Conservation (phyloP, 768 basidiomycete species). For the Boletus sensibilis region DNA sequence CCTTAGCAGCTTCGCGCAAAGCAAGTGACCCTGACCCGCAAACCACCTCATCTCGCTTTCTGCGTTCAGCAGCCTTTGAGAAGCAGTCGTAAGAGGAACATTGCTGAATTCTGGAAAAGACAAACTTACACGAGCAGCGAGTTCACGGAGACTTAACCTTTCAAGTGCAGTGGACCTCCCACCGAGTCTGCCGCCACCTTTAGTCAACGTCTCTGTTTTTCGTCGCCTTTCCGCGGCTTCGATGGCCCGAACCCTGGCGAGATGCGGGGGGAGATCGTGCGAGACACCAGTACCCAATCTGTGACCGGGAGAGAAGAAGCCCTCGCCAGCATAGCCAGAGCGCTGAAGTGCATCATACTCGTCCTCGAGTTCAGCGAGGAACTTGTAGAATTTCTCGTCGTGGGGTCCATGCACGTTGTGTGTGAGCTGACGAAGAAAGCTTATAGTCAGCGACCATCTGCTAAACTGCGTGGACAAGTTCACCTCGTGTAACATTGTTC, state of each 20-base stretch:
- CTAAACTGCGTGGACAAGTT: neutral
- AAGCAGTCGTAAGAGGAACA: slow-evolving; percentile 1
- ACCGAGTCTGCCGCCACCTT: slow-evolving; percentile 61
- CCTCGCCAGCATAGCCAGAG: slow-evolving; percentile 87
- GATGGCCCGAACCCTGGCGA: slow-evolving; percentile 66
- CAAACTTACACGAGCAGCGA: slow-evolving; percentile 55
- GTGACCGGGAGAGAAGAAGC: slow-evolving; percentile 77
- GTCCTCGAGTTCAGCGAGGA: slow-evolving; percentile 69
- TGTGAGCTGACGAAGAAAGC: slow-evolving; percentile 58
- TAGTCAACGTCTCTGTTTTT: slow-evolving; percentile 42
- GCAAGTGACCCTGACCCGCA: slow-evolving; percentile 66
- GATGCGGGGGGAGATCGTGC: slow-evolving; percentile 63
- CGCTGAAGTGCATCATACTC: slow-evolving; percentile 80
- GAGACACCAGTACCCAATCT: slow-evolving; percentile 66
- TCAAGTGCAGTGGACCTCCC: slow-evolving; percentile 42
- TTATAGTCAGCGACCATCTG: neutral
- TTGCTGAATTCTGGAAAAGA: slow-evolving; percentile 31
- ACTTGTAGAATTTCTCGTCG: slow-evolving; percentile 80
- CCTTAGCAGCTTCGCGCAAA: slow-evolving; percentile 64
- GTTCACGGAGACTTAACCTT: slow-evolving; percentile 61
- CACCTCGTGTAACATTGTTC: slow-evolving; percentile 91
- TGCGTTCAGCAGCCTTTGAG: slow-evolving; percentile 79
- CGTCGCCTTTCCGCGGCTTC: slow-evolving; percentile 79
- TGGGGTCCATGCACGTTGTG: slow-evolving; percentile 90
- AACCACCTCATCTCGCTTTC: slow-evolving; percentile 67